Evolutionary conservation across 331 rosid species (phyloP).

Genomic region (Acacia pycnantha): DNA sequence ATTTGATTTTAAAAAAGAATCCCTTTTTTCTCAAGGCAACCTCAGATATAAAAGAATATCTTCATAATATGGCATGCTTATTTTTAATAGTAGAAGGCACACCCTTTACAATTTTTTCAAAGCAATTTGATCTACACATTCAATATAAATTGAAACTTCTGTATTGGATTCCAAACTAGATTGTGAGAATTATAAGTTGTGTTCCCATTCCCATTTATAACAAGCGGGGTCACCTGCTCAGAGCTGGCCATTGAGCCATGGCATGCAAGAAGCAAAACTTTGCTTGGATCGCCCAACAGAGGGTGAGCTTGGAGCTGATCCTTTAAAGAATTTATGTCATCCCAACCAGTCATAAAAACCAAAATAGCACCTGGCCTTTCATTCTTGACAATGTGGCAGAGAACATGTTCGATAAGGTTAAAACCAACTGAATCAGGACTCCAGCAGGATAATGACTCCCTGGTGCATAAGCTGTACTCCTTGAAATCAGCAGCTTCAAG

Average conservation of each 20-base stretch:
- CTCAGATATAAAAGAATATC: neutral
- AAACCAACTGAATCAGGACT: constrained; percentile 87
- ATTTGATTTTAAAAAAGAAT: neutral
- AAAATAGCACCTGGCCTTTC: constrained; percentile 85
- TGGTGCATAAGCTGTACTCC: constrained; percentile 61
- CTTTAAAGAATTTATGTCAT: constrained; percentile 86
- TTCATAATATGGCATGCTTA: constrained; percentile 1
- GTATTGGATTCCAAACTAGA: constrained; percentile 23
- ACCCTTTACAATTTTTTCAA: constrained; percentile 7
- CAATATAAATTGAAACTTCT: neutral
- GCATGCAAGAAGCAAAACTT: constrained; percentile 76
- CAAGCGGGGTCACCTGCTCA: constrained; percentile 70
- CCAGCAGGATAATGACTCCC: constrained; percentile 84
- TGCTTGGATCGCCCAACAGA: constrained; percentile 70
- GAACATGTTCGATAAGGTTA: constrained; percentile 77
- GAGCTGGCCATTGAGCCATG: constrained; percentile 99
- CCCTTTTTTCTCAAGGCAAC: constrained; percentile 16
- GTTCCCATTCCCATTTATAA: constrained; percentile 25
- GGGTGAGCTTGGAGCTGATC: constrained; percentile 86
- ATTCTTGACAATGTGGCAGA: constrained; percentile 78
- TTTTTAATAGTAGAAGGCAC: neutral
- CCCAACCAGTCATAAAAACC: constrained; percentile 99
- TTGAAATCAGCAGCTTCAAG: constrained; percentile 66
- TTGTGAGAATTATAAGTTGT: neutral
- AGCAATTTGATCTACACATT: neutral